Evolutionary conservation across 2,329 filamentous ascomycete genomes (phyloP), one percentile per base, ranked within the genome.

Genomic region (Fusarium sororula): DNA sequence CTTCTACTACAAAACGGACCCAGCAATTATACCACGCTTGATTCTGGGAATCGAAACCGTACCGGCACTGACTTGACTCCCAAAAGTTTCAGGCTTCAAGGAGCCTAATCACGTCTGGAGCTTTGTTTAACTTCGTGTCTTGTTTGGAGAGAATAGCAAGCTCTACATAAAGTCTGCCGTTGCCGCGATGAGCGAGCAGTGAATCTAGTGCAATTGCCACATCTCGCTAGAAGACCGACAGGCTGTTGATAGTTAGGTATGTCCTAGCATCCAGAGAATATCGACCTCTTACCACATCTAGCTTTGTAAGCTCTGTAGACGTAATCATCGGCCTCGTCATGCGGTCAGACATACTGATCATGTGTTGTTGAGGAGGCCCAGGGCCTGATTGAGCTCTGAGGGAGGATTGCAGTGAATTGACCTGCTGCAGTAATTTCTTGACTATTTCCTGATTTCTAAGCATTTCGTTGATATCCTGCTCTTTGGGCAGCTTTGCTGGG

Each of bases 21-120:
- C 30, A 30, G 30, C 30, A 30, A 1, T 30, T 30, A 30, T 5
- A 30, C 2, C 13, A 20, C 42, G n/a, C 15, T 26, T 26, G n/a
- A 7, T 44, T 45, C 4, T 13, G 10, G 42, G 17, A 26, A 45
- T 12, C 1, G 4, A 45, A 45, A 28, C 10, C 17, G 10, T 20
- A 26, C 0, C 7, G 7, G 26, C 1, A 6, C 7, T 45, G 17
- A 6, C 44, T 28, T 14, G 7, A 6, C 1, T 28, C 7, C 7
- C 11, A 28, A 6, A 14, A 2, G 17, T 45, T 45, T 3, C 11
- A 45, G 17, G 32, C 8, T 14, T 42, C 53, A 56, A 17, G 7
- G 14, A 10, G 12, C 5, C 22, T 12, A 22, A n/a, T 20, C 15
- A 42, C 26, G 5, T 7, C 26, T 11, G 12, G 38, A 20, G 26